A percentile compares a stretch with the other conserved stretches of the same genome.
Conservation (phyloP, 208 protist genomes). For the Porcisia deanei region DNA sequence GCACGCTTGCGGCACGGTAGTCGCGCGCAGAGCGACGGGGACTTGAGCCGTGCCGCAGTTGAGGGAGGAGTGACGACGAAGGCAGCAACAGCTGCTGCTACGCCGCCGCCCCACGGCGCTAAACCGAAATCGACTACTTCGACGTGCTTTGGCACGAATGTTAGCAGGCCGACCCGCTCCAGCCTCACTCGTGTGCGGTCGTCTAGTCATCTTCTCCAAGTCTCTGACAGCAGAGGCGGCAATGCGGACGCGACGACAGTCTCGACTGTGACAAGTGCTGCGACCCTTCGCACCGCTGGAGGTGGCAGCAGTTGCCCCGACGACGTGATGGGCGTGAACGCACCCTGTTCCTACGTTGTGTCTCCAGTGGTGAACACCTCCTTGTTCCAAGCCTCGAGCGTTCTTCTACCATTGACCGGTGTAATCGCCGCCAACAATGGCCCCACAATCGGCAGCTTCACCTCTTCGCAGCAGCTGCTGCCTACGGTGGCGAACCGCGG, state of each 20-base stretch:
- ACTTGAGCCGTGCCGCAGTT: neutral
- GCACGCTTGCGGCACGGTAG: conserved; percentile 17
- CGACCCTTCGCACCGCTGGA: neutral
- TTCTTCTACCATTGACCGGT: conserved; percentile 27
- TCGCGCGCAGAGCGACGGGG: conserved; percentile 16
- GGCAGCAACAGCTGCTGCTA: too few species aligned
- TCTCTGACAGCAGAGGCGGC: neutral
- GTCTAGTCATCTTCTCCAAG: neutral
- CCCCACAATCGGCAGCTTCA: conserved; percentile 11
- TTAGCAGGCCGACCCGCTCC: neutral
- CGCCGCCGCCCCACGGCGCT: neutral
- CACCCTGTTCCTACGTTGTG: conserved; percentile 17
- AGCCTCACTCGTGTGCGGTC: neutral
- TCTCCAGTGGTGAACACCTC: conserved; percentile 51
- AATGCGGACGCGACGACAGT: neutral
- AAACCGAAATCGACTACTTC: neutral
- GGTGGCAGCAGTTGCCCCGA: neutral
- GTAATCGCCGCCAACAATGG: conserved; percentile 16
- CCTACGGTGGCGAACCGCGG: neutral
- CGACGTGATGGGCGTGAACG: conserved; percentile 5
- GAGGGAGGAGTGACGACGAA: neutral
- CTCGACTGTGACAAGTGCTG: neutral
- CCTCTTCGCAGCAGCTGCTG: conserved; percentile 9
- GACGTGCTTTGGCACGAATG: neutral
- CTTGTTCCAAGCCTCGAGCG: conserved; percentile 35